Base-by-base conservation (phyloP, 139 green algal species). In the Penium margaritaceum region DNA sequence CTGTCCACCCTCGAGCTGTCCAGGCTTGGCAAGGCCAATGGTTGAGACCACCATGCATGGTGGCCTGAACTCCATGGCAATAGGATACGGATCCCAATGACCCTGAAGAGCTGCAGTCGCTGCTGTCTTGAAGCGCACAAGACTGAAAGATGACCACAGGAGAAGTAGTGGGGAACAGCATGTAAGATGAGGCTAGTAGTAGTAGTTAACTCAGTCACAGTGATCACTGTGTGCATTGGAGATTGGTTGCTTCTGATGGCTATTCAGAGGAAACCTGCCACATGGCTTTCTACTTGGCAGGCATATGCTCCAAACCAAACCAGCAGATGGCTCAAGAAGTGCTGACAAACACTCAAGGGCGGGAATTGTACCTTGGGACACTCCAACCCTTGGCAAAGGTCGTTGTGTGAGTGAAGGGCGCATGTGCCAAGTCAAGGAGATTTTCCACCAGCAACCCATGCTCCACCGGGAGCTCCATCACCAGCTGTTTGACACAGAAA, bases 391-490 rank as follows among this genome's bases (percentile, higher is more conserved):
- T 89, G 24, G 94, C 94, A 85, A 99, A 99, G 33, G 94, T 99
- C 57, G 79, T 80, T 21, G 89, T 95, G 84, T 99, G 94, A 2
- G 94, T 99, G 86, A 99, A 99, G 63, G 94, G 94, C 4, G 94
- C 94, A 76, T 99, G 94, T 0, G 94, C 94, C 30, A 99, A 87
- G 81, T 99, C 94, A 33, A 99, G 84, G 44, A 99, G 85, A 81
- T 99, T 99, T 86, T 99, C 94, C 63, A 99, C 85, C 71, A 99
- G 86, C 80, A 99, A 86, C 6, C 94, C 94, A 75, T 97, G 92
- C 84, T 99, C 94, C 53, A 98, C 93, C 0, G 92, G 91, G 34
- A 99, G 91, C 41, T 98, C 91, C 46, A 98, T 63, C 74, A 85
- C 67, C n/a, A 92, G 80, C 73, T 92, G 85, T 36, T 7, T 30